A percentile compares a stretch with the other conserved stretches of the same genome.
Conservation (phyloP, 1,284 basidiomycete species). For the Porodaedalea pini region DNA sequence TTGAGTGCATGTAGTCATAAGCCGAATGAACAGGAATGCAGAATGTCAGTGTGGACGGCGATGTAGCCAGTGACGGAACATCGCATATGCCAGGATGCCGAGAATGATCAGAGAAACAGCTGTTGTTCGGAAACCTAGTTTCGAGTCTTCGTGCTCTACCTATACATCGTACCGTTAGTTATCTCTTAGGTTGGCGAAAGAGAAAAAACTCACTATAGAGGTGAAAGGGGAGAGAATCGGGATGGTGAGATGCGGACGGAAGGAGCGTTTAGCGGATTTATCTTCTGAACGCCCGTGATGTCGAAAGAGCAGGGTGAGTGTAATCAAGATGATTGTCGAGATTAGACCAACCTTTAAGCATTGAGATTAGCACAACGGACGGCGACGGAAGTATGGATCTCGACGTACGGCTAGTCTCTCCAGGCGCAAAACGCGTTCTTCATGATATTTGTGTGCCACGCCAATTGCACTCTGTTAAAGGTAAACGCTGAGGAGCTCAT, state of each 20-base stretch:
- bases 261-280: conserved; percentile 1
- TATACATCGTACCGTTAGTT: too few relatives aligned
- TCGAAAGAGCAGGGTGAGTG: conserved; percentile 4
- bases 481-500: neutral
- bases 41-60: neutral
- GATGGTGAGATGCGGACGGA: conserved; percentile 19
- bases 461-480: neutral
- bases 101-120: conserved; percentile 11
- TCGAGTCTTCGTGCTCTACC: conserved; percentile 17
- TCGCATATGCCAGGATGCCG: conserved; percentile 6
- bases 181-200: too few relatives aligned
- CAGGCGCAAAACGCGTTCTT: conserved; percentile 1
- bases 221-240: conserved; percentile 20
- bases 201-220: conserved; percentile 12
- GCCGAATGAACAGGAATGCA: neutral
- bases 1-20: too few relatives aligned
- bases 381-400: neutral
- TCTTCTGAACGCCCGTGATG: neutral
- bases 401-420: conserved; percentile 14
- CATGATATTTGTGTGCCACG: neutral
- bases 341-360: conserved; percentile 12
- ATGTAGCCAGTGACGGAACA: conserved; percentile 15
- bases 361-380: neutral
- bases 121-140: conserved; percentile 15
- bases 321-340: conserved; percentile 8